Evolutionary conservation across 2,329 filamentous ascomycete genomes (phyloP), one percentile per base, ranked within the genome.

Genomic region (Sclerotiophoma versabilis): DNA sequence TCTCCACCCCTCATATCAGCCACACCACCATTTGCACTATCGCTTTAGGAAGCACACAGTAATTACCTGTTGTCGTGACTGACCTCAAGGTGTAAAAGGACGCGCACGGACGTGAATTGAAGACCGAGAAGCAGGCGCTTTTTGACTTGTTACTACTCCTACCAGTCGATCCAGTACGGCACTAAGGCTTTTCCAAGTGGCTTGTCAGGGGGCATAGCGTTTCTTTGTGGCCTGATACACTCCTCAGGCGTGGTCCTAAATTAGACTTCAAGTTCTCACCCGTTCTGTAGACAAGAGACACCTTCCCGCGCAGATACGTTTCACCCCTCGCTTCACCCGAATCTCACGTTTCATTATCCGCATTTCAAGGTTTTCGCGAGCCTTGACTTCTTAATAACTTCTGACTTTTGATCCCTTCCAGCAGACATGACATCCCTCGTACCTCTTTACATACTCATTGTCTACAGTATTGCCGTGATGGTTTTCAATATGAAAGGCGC

Each of bases 401-500:
- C 5, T 12, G 27, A 15, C 33, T 12, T 15, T 43, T 37, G 32
- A 37, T 25, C 36, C 17, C 17, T 10, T 14, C 8, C 26, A 29
- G 29, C 44, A 57, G 33, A 53, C 14, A 56, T 56, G 52, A 56
- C 52, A 10, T 43, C 52, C 20, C 32, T 56, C 9, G 22, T 38
- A 38, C 52, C 52, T 47, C 52, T 56, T 22, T 56, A 42, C 26
- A 37, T 46, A 10, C 47, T 56, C 36, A 50, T 56, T 25, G 19
- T 14, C 20, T 56, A 56, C 20, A 56, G 52, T n/a, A 37, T 50
- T 9, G 20, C 34, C 22, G 42, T 56, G n/a, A 50, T 56, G 47
- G 17, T 49, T 47, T 47, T 47, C 42, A 50, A 56, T 12, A 73
- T 72, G 68, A 67, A 59, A 39, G 55, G 54, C 17, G 52, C 58